These are phyloP conservation scores for Dryadomyces quercivorus DNA, from an alignment of 2,329 filamentous ascomycete species.

Conservation along the genomic window DNA sequence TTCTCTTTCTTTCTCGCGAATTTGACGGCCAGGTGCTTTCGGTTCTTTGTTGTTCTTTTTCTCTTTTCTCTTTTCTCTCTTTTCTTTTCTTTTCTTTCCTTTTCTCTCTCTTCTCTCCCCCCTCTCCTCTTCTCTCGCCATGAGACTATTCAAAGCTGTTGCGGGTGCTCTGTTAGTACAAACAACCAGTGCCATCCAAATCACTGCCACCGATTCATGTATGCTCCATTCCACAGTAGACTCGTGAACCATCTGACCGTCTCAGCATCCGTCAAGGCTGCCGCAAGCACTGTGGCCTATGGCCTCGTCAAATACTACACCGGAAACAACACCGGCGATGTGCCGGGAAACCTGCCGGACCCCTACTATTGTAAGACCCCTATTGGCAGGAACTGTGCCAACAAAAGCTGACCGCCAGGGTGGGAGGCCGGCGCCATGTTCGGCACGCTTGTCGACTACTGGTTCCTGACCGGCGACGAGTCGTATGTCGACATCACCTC, in stretches of 20 bases:
- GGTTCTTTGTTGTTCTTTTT: constrained; percentile 7
- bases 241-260: not conserved
- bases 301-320: constrained; percentile 33
- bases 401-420: constrained; percentile 30
- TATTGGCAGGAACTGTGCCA: no score
- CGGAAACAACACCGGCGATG: constrained; percentile 47
- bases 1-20: not conserved
- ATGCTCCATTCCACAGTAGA: not conserved
- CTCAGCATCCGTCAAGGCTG: constrained; percentile 37
- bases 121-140: not conserved
- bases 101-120: constrained; percentile 4
- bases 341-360: constrained; percentile 43
- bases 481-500: constrained; percentile 49
- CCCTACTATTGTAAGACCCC: constrained; percentile 54
- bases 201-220: constrained; percentile 2
- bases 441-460: constrained; percentile 60
- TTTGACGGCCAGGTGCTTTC: not conserved
- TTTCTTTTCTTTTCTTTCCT: constrained; percentile 8
- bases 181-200: constrained; percentile 8
- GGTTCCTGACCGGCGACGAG: constrained; percentile 54
- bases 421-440: constrained; percentile 67
- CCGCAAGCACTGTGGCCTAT: constrained; percentile 30
- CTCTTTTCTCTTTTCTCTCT: not conserved
- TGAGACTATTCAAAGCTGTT: constrained; percentile 5
- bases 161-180: constrained; percentile 9